Evolutionary conservation across 106 monocot species (phyloP).

Genomic region (Platanthera guangdongensis): DNA sequence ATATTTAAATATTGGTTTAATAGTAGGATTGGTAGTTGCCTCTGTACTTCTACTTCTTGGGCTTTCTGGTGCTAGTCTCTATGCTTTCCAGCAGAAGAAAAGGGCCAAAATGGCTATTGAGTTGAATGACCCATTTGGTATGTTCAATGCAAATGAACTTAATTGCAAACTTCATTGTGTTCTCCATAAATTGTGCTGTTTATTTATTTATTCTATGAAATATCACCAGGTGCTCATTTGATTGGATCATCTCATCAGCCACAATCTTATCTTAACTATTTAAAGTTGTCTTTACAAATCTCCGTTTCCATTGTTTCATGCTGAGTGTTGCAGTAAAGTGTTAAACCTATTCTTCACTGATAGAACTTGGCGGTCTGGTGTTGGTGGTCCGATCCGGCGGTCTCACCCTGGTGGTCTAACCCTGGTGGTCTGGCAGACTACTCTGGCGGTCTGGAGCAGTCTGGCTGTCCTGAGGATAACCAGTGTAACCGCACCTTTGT

Average conservation of each 20-base stretch:
- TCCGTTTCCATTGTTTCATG: too few relatives aligned
- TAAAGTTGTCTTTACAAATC: too few relatives aligned
- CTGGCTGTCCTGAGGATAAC: too few relatives aligned
- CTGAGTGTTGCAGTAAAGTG: too few relatives aligned
- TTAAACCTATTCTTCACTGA: too few relatives aligned
- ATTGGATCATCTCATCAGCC: neutral
- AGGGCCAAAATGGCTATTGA: conserved; percentile 48
- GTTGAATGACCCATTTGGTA: conserved; percentile 64
- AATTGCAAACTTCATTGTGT: neutral
- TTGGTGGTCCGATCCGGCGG: too few relatives aligned
- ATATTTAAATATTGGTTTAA: conserved; percentile 21
- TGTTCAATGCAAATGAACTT: neutral
- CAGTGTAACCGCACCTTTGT: too few relatives aligned
- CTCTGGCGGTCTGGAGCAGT: too few relatives aligned
- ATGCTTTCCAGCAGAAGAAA: conserved; percentile 43
- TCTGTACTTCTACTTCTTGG: conserved; percentile 35
- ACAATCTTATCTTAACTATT: too few relatives aligned
- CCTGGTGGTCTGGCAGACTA: too few relatives aligned
- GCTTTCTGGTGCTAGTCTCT: conserved; percentile 30
- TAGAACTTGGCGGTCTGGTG: too few relatives aligned
- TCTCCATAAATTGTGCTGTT: neutral
- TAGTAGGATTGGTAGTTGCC: conserved; percentile 38
- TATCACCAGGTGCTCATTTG: neutral
- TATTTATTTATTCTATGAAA: neutral
- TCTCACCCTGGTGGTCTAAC: too few relatives aligned